Conservation (phyloP, 129 eudicot genomes). For the Glebionis coronaria region DNA sequence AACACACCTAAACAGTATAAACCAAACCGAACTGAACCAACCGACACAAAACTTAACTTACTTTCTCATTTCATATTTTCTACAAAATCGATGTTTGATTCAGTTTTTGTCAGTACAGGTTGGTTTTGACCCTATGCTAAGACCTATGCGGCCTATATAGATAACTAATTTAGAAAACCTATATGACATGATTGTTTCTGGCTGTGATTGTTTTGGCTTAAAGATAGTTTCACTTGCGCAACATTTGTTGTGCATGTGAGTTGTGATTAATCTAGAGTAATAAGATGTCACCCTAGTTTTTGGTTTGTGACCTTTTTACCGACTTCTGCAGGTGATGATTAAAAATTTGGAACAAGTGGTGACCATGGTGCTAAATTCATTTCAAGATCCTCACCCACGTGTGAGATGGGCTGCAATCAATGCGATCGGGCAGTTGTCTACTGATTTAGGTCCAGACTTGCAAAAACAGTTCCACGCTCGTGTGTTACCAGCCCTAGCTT, state of each 20-base stretch:
- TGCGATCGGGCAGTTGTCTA: background rate
- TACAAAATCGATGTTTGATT: too few relatives aligned
- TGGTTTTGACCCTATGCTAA: too few relatives aligned
- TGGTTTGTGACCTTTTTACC: background rate
- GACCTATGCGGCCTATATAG: too few relatives aligned
- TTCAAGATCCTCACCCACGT: constrained; percentile 95
- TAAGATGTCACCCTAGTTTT: too few relatives aligned
- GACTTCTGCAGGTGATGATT: constrained; percentile 68
- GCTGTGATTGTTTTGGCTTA: too few relatives aligned
- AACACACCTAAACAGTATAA: too few relatives aligned
- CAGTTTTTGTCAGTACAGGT: too few relatives aligned
- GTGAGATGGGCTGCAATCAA: background rate
- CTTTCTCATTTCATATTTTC: too few relatives aligned
- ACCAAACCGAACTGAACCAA: too few relatives aligned
- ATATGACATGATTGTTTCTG: too few relatives aligned
- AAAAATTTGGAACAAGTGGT: constrained; percentile 96
- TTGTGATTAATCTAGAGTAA: background rate
- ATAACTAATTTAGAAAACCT: too few relatives aligned
- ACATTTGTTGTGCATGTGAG: background rate
- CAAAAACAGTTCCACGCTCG: constrained; percentile 59
- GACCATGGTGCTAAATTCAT: constrained; percentile 80
- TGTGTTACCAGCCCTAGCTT: background rate
- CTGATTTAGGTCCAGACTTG: background rate
- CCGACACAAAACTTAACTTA: too few relatives aligned
- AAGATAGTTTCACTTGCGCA: background rate